Evolutionary conservation across 2,329 filamentous ascomycete genomes (phyloP).

Genomic region (Fusarium coffeatum): DNA sequence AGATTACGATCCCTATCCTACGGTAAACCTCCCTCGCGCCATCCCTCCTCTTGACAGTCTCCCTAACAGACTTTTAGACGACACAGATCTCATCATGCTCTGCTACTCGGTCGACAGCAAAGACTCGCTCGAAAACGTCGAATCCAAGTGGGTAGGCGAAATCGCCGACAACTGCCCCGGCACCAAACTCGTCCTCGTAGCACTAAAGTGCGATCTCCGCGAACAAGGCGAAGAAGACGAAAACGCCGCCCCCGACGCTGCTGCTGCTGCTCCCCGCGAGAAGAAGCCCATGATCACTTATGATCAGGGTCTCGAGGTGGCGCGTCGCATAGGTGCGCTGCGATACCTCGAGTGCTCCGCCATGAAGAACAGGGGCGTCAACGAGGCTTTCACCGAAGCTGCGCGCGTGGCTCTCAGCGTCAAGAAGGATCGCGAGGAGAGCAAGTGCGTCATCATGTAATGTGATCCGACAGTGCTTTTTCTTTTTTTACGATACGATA

Average conservation of each 20-base stretch:
- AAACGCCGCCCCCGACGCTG: constrained; percentile 52
- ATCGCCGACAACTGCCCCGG: constrained; percentile 98
- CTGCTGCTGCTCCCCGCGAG: constrained; percentile 59
- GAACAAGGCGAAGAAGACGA: constrained; percentile 81
- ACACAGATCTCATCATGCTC: constrained; percentile 98
- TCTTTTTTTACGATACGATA: constrained; percentile 23
- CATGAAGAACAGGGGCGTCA: constrained; percentile 97
- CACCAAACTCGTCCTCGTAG: constrained; percentile 93
- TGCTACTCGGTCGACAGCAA: constrained; percentile 98
- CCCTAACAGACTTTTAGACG: constrained; percentile 58
- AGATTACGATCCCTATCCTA: constrained; percentile 94
- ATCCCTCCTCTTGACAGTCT: not conserved
- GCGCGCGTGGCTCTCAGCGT: constrained; percentile 89
- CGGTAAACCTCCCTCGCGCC: constrained; percentile 60
- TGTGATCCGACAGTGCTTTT: not conserved
- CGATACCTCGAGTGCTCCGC: constrained; percentile 98
- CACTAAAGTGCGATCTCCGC: constrained; percentile 94
- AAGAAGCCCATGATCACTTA: constrained; percentile 86
- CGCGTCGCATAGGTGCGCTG: constrained; percentile 89
- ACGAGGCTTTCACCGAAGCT: constrained; percentile 98
- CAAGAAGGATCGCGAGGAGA: constrained; percentile 72
- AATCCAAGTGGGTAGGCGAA: constrained; percentile 98
- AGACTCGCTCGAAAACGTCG: constrained; percentile 97
- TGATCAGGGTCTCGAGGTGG: constrained; percentile 90
- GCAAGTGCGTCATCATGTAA: constrained; percentile 72